Evolutionary conservation across 306 rosid genomes (phyloP).

Genomic region (Trichosanthes cucumerina): DNA sequence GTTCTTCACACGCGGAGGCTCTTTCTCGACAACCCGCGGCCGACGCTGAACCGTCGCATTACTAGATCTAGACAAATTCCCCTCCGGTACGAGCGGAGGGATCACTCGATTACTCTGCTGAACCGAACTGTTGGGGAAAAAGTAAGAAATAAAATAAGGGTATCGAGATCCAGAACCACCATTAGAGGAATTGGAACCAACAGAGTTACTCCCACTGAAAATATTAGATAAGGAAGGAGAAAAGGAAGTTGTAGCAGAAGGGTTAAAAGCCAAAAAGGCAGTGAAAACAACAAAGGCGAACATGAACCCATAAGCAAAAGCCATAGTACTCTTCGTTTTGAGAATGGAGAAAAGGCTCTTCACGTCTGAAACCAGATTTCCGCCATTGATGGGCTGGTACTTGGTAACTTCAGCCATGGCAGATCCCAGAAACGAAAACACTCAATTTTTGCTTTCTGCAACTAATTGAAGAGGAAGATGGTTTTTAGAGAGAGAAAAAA

Average conservation of each 20-base stretch:
- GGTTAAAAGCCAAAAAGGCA: constrained; percentile 47
- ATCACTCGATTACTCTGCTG: constrained; percentile 2
- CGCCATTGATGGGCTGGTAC: constrained; percentile 35
- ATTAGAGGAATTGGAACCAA: not conserved
- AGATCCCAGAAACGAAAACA: not conserved
- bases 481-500: not conserved
- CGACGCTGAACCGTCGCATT: constrained; percentile 21
- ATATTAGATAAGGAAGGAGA: constrained; percentile 58
- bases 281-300: constrained; percentile 61
- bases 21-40: constrained; percentile 10
- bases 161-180: constrained; percentile 33
- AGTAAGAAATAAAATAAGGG: constrained; percentile 29
- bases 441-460: not conserved
- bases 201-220: constrained; percentile 12
- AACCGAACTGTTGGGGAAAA: constrained; percentile 41
- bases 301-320: constrained; percentile 54
- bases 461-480: not conserved
- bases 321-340: constrained; percentile 46
- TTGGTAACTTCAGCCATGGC: constrained; percentile 72
- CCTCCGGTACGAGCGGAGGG: constrained; percentile 5
- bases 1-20: constrained; percentile 12
- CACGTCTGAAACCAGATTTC: constrained; percentile 38
- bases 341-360: constrained; percentile 42
- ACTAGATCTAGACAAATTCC: constrained; percentile 44
- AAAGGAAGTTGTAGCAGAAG: constrained; percentile 40